Evolutionary conservation across 2,329 filamentous ascomycete species (phyloP), one percentile per base, ranked within the genome.

Genomic region (Sporothrix brunneoviolacea): DNA sequence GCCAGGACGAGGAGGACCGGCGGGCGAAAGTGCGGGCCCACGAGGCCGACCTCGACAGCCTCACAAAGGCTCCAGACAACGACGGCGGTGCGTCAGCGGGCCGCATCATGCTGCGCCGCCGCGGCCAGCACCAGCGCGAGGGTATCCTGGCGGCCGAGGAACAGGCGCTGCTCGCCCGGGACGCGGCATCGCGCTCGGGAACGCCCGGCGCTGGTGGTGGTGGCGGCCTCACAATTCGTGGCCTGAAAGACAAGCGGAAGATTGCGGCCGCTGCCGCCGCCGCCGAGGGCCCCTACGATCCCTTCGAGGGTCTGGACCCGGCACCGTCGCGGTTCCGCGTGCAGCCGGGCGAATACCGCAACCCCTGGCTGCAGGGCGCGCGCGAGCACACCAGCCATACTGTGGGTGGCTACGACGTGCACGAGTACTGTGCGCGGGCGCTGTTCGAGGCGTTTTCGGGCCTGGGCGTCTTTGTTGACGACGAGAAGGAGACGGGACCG

Each of bases 361-460:
- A 87, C 62, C 79, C 84, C 41, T 89, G 83, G 74, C 72, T 94
- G 48, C 82, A 86, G 39, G 72, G 73, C 21, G 77, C 83, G 28
- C 79, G 83, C 51, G 78, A 79, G 36, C 84, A 91, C 62, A 69
- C 76, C 3, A 74, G 77, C 39, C 82, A 86, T 62, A 71, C 78
- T 46, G 88, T 87, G 15, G 91, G 90, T 28, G 94, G 93, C 0
- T 97, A 94, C 68, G 83, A 84, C 60, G 72, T 91, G 38, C 73
- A 79, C 30, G 90, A 95, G 63, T 97, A 93, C 63, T 88, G 89
- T 60, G 75, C 82, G 8, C 76, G 91, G 21, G 84, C 88, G 21
- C 71, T 98, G 63, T 86, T 88, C 54, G 91, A 96, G 63, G 90
- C 91, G 0, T 97, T 96, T 68, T 82, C 88, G 0, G 93, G 94